Percentiles rank a stretch among this genome's conserved stretches.
phyloP scores from a whole-genome alignment of 2,329 filamentous ascomycete genomes.

The Elsinoe ampelina region DNA sequence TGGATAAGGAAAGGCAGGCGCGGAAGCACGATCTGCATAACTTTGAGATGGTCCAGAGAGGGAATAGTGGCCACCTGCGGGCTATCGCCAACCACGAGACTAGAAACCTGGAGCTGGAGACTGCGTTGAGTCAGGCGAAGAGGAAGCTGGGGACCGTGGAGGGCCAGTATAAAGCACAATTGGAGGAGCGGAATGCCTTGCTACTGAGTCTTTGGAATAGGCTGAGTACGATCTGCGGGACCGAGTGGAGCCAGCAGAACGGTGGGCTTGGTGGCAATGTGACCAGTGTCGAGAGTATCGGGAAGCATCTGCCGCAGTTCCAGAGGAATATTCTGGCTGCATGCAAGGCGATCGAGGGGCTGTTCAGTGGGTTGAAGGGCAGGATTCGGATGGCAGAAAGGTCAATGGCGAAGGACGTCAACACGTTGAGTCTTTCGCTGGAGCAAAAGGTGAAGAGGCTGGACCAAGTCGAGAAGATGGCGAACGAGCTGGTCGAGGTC shows the following conservation, averaged over 20 bases:
- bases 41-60: constrained; percentile 80
- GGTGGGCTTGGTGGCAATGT: constrained; percentile 80
- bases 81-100: constrained; percentile 78
- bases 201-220: constrained; percentile 85
- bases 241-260: constrained; percentile 86
- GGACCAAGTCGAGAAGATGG: constrained; percentile 65
- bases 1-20: constrained; percentile 80
- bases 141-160: constrained; percentile 69
- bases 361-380: constrained; percentile 67
- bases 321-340: constrained; percentile 81
- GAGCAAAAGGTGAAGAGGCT: constrained; percentile 74
- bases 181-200: constrained; percentile 80
- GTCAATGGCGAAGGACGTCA: constrained; percentile 84
- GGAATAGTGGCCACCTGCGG: constrained; percentile 75
- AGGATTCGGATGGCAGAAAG: constrained; percentile 80
- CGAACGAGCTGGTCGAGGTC: constrained; percentile 32
- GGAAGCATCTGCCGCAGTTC: constrained; percentile 77
- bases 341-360: constrained; percentile 74
- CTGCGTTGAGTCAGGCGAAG: constrained; percentile 65
- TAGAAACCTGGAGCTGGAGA: constrained; percentile 77
- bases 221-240: constrained; percentile 74
- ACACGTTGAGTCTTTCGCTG: constrained; percentile 70
- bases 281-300: constrained; percentile 76
- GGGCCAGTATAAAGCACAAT: constrained; percentile 71
- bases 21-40: constrained; percentile 80